phyloP scores from a whole-genome alignment of 495 filamentous ascomycete genomes.

The Beverwykella pulmonaria region DNA sequence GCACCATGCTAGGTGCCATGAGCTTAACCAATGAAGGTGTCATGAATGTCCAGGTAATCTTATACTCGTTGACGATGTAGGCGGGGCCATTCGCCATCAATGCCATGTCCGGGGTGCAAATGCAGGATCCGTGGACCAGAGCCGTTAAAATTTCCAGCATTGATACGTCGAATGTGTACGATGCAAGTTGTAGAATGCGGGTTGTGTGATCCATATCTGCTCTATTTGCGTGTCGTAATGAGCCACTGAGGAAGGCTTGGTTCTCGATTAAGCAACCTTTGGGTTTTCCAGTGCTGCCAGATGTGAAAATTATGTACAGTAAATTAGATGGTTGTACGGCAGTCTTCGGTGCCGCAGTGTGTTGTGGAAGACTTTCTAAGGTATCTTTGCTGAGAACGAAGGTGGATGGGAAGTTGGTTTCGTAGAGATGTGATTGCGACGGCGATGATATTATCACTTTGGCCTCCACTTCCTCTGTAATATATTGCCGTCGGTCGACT shows the following conservation, averaged over 20 bases:
- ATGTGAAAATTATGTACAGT: constrained; percentile 56
- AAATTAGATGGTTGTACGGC: constrained; percentile 38
- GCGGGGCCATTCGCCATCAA: constrained; percentile 55
- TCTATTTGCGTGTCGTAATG: constrained; percentile 49
- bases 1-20: constrained; percentile 31
- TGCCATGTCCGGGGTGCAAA: constrained; percentile 64
- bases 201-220: constrained; percentile 46
- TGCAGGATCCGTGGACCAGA: constrained; percentile 57
- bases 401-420: constrained; percentile 18
- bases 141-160: constrained; percentile 57
- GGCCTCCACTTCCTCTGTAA: constrained; percentile 28
- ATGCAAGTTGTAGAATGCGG: constrained; percentile 58
- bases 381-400: constrained; percentile 24
- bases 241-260: constrained; percentile 53
- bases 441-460: constrained; percentile 31
- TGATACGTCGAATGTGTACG: constrained; percentile 59
- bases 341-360: constrained; percentile 10
- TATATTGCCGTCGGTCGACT: constrained; percentile 16
- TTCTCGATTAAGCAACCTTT: constrained; percentile 56
- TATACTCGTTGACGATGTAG: constrained; percentile 52
- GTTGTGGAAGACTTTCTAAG: constrained; percentile 12
- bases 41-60: constrained; percentile 57
- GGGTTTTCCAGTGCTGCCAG: constrained; percentile 56
- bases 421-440: constrained; percentile 26
- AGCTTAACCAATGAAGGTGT: constrained; percentile 54